A percentile compares a stretch with the other conserved stretches of the same genome.
phyloP scores from a whole-genome alignment of 192 early-diverging fungal genomes.

The Coemansia sp. region DNA sequence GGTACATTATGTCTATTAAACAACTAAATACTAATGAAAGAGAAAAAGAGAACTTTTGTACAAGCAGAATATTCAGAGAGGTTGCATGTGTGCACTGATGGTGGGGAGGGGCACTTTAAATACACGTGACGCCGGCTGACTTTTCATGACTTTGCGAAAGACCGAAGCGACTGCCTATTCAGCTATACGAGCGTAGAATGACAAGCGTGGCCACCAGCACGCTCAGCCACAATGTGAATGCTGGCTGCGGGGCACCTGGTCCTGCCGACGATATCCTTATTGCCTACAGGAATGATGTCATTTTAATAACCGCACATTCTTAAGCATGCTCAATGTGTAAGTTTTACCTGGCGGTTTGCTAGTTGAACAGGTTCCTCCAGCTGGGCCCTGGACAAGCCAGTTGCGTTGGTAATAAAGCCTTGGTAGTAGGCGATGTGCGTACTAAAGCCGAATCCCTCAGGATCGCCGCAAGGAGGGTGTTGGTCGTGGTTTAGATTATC shows the following conservation, averaged over 20 bases:
- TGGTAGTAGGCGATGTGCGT: constrained; percentile 50
- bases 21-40: not conserved
- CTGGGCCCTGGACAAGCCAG: constrained; percentile 19
- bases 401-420: constrained; percentile 34
- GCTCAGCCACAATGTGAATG: not conserved
- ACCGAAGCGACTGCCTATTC: too few relatives aligned
- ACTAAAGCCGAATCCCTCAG: constrained; percentile 46
- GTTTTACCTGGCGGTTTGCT: constrained; percentile 12
- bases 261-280: not conserved
- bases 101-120: too few relatives aligned
- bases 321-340: too few relatives aligned
- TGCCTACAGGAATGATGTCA: constrained; percentile 1
- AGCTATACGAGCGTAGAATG: not conserved
- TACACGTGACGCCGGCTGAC: too few relatives aligned
- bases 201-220: not conserved
- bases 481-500: constrained; percentile 32
- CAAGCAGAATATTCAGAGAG: too few relatives aligned
- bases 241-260: not conserved
- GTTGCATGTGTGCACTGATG: too few relatives aligned
- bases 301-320: too few relatives aligned
- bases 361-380: constrained; percentile 26
- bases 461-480: constrained; percentile 44
- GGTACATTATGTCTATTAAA: constrained; percentile 13
- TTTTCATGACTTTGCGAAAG: too few relatives aligned
- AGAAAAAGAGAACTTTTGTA: constrained; percentile 1